Conservation (phyloP, 2,329 filamentous ascomycete genomes). For the Sclerotinia nivalis region DNA sequence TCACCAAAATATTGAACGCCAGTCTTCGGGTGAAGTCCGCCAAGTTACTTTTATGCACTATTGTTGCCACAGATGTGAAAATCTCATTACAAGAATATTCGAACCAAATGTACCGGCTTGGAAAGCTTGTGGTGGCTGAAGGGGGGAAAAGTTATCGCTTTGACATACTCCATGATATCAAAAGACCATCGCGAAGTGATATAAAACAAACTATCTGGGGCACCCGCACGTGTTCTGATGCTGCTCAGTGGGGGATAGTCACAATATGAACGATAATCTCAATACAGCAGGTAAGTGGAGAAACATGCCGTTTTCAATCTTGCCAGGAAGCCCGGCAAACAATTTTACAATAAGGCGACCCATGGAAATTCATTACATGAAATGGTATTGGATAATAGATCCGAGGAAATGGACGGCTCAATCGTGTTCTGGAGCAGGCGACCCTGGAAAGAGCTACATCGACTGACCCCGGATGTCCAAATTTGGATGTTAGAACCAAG, state of each 20-base stretch:
- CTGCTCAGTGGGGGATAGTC: background rate
- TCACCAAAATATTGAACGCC: background rate
- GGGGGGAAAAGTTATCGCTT: too few relatives aligned
- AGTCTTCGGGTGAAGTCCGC: background rate
- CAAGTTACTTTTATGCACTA: background rate
- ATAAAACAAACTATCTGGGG: constrained; percentile 3
- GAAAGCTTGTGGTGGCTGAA: constrained; percentile 1
- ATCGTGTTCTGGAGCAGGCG: background rate
- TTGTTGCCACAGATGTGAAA: background rate
- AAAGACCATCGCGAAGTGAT: background rate
- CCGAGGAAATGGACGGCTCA: background rate
- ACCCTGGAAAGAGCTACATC: background rate
- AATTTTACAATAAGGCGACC: background rate
- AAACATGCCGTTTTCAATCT: background rate
- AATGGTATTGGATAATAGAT: background rate
- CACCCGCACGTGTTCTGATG: constrained; percentile 5
- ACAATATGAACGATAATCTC: background rate
- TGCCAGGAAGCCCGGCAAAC: background rate
- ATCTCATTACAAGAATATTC: background rate
- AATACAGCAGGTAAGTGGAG: constrained; percentile 8
- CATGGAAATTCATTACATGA: background rate
- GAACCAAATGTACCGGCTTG: constrained; percentile 4
- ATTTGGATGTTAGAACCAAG: background rate
- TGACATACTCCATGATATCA: background rate
- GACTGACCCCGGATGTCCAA: background rate